phyloP scores from a whole-genome alignment of 345 rosid genomes.

The Kandelia obovata region DNA sequence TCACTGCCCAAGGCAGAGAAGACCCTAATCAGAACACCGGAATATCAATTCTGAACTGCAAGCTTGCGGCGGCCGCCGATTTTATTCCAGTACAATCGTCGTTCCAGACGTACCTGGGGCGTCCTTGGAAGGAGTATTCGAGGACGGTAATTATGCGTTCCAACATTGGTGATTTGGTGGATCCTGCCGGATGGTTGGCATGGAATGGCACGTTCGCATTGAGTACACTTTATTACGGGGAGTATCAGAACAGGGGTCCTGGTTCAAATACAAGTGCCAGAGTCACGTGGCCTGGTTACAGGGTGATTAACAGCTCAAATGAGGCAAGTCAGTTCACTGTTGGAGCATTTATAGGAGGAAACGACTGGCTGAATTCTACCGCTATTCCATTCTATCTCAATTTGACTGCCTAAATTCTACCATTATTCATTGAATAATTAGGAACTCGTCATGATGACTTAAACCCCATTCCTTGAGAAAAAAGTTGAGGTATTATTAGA shows the following conservation, averaged over 20 bases:
- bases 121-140: constrained; percentile 41
- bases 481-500: too few species aligned
- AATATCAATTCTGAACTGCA: constrained; percentile 57
- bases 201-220: constrained; percentile 8
- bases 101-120: constrained; percentile 58
- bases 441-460: too few species aligned
- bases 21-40: constrained; percentile 56
- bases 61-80: constrained; percentile 60
- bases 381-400: constrained; percentile 39
- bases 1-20: constrained; percentile 77
- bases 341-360: constrained; percentile 52
- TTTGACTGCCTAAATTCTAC: constrained; percentile 9
- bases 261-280: constrained; percentile 10
- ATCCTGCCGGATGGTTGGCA: constrained; percentile 12
- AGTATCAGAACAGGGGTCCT: constrained; percentile 13
- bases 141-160: constrained; percentile 15
- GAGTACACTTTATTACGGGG: constrained; percentile 10
- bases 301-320: constrained; percentile 33
- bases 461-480: too few species aligned
- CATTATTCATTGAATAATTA: too few species aligned
- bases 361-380: constrained; percentile 61
- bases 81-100: constrained; percentile 45
- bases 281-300: constrained; percentile 18
- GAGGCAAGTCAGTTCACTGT: constrained; percentile 66
- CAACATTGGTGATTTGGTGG: neutral